These are phyloP conservation scores for Trypanosomatidae sp. DNA, from an alignment of 208 protist genomes.

Conservation along the genomic window DNA sequence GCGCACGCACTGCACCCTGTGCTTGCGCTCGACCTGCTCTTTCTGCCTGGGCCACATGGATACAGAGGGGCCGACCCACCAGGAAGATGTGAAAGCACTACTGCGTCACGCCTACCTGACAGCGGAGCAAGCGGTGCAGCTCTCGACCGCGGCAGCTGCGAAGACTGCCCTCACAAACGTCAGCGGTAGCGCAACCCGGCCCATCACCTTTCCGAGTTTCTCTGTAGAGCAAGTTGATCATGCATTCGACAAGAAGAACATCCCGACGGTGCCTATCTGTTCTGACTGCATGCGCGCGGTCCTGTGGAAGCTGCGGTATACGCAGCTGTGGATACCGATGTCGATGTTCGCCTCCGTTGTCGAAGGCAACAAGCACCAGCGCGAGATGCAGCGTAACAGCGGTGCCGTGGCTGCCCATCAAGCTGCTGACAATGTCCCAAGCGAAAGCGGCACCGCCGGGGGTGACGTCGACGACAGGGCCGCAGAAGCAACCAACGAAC, in stretches of 20 bases:
- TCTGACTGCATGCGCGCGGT: constrained; percentile 61
- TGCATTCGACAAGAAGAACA: constrained; percentile 18
- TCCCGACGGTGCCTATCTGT: constrained; percentile 48
- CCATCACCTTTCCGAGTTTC: constrained; percentile 21
- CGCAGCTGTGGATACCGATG: constrained; percentile 72
- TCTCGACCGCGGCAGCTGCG: constrained; percentile 9
- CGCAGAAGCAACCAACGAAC: neutral
- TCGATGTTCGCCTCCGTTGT: constrained; percentile 49
- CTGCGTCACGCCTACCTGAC: constrained; percentile 25
- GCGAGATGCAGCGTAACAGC: constrained; percentile 1
- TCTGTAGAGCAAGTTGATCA: constrained; percentile 19
- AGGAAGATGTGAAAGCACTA: constrained; percentile 39
- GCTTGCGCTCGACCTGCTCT: constrained; percentile 55
- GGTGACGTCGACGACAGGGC: neutral
- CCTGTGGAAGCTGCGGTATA: constrained; percentile 43
- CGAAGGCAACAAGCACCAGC: constrained; percentile 19
- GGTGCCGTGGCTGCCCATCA: neutral
- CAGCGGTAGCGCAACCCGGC: neutral
- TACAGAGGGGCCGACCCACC: constrained; percentile 21
- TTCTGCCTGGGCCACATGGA: constrained; percentile 66
- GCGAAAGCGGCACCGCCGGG: neutral
- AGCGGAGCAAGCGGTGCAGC: constrained; percentile 22
- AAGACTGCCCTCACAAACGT: neutral
- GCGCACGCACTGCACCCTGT: constrained; percentile 56
- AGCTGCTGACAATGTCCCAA: neutral